phyloP scores from a whole-genome alignment of 208 protist species.

The Acanthamoeba sp. region DNA sequence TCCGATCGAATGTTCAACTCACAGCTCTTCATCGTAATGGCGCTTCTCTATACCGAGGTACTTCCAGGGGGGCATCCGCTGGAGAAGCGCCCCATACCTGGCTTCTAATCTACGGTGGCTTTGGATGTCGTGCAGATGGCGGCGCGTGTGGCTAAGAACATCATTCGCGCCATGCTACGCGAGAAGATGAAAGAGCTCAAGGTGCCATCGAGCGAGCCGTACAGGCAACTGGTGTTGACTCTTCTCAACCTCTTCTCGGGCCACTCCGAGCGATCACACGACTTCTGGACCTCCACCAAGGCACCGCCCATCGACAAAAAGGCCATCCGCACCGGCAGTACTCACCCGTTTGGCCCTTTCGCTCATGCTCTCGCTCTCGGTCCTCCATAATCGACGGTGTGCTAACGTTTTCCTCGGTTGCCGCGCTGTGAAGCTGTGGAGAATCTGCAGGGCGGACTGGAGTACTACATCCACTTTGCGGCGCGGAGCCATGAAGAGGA shows the following conservation, averaged over 20 bases:
- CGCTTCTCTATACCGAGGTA: constrained; percentile 70
- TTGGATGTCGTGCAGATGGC: too few species aligned
- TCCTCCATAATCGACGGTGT: background rate
- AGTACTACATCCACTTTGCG: constrained; percentile 58
- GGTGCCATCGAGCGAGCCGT: constrained; percentile 73
- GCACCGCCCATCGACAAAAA: constrained; percentile 16
- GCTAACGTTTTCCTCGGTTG: background rate
- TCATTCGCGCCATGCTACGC: constrained; percentile 65
- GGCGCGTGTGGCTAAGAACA: constrained; percentile 51
- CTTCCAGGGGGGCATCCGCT: too few species aligned
- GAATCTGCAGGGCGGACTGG: constrained; percentile 39
- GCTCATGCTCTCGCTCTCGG: background rate
- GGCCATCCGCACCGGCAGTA: constrained; percentile 16
- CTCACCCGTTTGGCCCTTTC: background rate
- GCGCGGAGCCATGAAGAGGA: background rate
- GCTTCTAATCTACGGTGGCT: too few species aligned
- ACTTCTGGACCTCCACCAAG: constrained; percentile 75
- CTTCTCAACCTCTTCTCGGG: constrained; percentile 76
- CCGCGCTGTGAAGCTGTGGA: background rate
- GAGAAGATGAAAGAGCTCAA: constrained; percentile 80
- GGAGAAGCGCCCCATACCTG: too few species aligned
- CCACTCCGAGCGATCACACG: background rate
- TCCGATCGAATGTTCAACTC: constrained; percentile 8
- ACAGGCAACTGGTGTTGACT: constrained; percentile 52
- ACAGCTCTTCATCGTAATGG: background rate